Percentiles rank a stretch among this genome's conserved stretches.
Evolutionary conservation across 768 basidiomycete species (phyloP).

Genomic region (Leccinum fibrillosum): DNA sequence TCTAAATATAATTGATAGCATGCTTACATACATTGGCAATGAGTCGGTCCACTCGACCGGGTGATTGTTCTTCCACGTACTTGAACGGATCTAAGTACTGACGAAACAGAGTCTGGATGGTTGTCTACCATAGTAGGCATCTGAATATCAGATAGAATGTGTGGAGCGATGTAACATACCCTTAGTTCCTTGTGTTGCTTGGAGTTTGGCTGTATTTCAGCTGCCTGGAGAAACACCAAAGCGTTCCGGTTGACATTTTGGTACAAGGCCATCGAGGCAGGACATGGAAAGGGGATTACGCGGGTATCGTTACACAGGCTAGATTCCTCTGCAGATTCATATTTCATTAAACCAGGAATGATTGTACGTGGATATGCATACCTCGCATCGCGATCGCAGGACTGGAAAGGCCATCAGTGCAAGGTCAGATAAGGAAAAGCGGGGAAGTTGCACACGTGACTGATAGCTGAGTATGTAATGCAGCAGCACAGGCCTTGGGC

Average conservation of each 20-base stretch:
- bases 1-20: not conserved
- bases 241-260: not conserved
- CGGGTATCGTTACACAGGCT: not conserved
- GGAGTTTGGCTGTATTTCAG: not conserved
- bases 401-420: not conserved
- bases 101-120: slow-evolving; percentile 1
- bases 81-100: slow-evolving; percentile 12
- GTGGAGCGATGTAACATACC: not conserved
- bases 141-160: not conserved
- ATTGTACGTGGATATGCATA: not conserved
- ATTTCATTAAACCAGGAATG: not conserved
- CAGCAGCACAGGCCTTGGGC: slow-evolving; percentile 14
- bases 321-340: slow-evolving; percentile 1
- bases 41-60: slow-evolving; percentile 7
- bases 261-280: not conserved
- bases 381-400: slow-evolving; percentile 4
- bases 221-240: not conserved
- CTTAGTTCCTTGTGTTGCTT: slow-evolving; percentile 6
- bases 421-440: not conserved
- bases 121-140: not conserved
- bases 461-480: slow-evolving; percentile 6
- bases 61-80: slow-evolving; percentile 15
- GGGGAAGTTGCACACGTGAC: slow-evolving; percentile 14
- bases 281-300: slow-evolving; percentile 5
- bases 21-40: slow-evolving; percentile 3